phyloP scores from a whole-genome alignment of 495 filamentous ascomycete genomes.

The Aspergillus steynii region DNA sequence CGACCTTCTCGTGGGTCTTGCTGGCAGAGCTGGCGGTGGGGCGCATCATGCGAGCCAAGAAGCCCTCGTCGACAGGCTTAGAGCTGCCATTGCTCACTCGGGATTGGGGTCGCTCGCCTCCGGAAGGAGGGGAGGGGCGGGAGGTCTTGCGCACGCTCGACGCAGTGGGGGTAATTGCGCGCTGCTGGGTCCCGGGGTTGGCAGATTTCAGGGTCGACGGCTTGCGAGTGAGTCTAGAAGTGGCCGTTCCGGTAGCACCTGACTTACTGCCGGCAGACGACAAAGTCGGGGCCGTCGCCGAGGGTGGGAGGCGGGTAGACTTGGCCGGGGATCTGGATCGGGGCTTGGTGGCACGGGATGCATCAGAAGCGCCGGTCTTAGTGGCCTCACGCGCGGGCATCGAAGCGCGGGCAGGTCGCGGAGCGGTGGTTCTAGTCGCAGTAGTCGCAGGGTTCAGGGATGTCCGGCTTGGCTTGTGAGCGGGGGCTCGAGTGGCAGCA shows the following conservation, averaged over 20 bases:
- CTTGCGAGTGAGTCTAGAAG: conserved; percentile 42
- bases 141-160: conserved; percentile 34
- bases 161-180: conserved; percentile 25
- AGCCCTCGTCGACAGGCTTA: conserved; percentile 65
- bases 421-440: conserved; percentile 26
- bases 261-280: conserved; percentile 53
- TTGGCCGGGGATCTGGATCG: conserved; percentile 65
- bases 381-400: conserved; percentile 33
- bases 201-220: conserved; percentile 41
- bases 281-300: conserved; percentile 63
- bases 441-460: conserved; percentile 32
- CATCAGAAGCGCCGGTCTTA: conserved; percentile 26
- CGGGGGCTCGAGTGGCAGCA: conserved; percentile 30
- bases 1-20: conserved; percentile 72
- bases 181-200: conserved; percentile 19
- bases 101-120: conserved; percentile 42
- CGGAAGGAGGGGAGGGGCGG: conserved; percentile 37
- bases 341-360: conserved; percentile 47
- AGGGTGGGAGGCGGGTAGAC: conserved; percentile 59
- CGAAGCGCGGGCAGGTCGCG: conserved; percentile 33
- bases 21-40: conserved; percentile 78
- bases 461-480: conserved; percentile 35
- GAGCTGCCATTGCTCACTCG: conserved; percentile 41
- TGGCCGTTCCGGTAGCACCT: conserved; percentile 35
- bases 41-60: conserved; percentile 91